phyloP scores from a whole-genome alignment of 805 yeast species.

The Nakazawaea sp. region DNA sequence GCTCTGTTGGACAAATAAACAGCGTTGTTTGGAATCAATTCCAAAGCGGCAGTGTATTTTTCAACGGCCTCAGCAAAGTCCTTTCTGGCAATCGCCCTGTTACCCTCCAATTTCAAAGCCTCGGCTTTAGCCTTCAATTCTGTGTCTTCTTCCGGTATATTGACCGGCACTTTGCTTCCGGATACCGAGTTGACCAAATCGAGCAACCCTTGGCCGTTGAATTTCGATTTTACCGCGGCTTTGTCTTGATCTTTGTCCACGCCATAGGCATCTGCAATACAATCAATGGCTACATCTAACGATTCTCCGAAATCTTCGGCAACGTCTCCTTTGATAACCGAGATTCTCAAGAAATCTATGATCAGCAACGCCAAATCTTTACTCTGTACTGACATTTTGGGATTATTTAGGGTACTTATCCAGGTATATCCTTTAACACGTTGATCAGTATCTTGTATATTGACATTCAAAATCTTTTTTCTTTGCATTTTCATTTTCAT shows the following conservation, averaged over 20 bases:
- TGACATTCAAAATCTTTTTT: too few relatives aligned
- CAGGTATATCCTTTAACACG: too few relatives aligned
- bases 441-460: too few relatives aligned
- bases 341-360: constrained; percentile 58
- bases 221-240: constrained; percentile 26
- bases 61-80: constrained; percentile 67
- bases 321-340: constrained; percentile 56
- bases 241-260: constrained; percentile 47
- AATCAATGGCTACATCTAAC: constrained; percentile 88
- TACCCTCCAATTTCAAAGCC: constrained; percentile 77
- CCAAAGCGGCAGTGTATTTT: constrained; percentile 78
- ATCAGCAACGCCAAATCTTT: constrained; percentile 69
- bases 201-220: constrained; percentile 39
- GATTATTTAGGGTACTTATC: too few relatives aligned
- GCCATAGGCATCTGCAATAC: constrained; percentile 81
- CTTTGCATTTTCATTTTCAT: too few relatives aligned
- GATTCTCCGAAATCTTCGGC: constrained; percentile 81
- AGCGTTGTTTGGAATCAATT: constrained; percentile 61
- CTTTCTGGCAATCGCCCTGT: constrained; percentile 76
- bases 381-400: constrained; percentile 39
- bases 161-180: constrained; percentile 28
- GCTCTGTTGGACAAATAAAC: constrained; percentile 92
- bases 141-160: constrained; percentile 37
- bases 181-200: constrained; percentile 28
- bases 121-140: constrained; percentile 73